Evolutionary conservation across 441 rosid genomes (phyloP).

Genomic region (Adansonia madagascariensis): DNA sequence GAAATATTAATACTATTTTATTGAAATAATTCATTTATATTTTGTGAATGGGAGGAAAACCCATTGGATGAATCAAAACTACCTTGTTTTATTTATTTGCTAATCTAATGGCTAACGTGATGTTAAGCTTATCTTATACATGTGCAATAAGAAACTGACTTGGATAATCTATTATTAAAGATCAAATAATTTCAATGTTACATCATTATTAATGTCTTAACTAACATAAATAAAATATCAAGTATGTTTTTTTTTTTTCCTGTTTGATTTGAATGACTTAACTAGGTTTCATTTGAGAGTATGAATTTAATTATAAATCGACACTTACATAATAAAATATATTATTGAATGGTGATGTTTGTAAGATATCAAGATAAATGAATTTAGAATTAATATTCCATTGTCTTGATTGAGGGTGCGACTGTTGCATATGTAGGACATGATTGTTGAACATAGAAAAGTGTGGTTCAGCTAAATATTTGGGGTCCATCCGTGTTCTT

Average conservation of each 20-base stretch:
- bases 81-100: not conserved
- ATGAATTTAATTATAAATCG: not conserved
- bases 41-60: not conserved
- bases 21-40: not conserved
- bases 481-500: not conserved
- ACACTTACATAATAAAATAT: too few relatives aligned
- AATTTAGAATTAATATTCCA: not conserved
- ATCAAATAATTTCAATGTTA: not conserved
- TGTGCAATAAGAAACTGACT: not conserved
- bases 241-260: not conserved
- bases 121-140: constrained; percentile 9
- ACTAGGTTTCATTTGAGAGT: not conserved
- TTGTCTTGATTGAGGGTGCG: not conserved
- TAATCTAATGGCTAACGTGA: not conserved
- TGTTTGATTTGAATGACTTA: not conserved
- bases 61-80: not conserved
- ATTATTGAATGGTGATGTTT: too few relatives aligned
- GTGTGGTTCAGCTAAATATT: not conserved
- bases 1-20: not conserved
- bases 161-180: not conserved
- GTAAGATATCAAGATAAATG: not conserved
- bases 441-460: not conserved
- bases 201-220: not conserved
- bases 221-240: not conserved
- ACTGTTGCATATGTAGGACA: not conserved